phyloP scores from a whole-genome alignment of 306 rosid genomes.

The Albizia julibrissin region DNA sequence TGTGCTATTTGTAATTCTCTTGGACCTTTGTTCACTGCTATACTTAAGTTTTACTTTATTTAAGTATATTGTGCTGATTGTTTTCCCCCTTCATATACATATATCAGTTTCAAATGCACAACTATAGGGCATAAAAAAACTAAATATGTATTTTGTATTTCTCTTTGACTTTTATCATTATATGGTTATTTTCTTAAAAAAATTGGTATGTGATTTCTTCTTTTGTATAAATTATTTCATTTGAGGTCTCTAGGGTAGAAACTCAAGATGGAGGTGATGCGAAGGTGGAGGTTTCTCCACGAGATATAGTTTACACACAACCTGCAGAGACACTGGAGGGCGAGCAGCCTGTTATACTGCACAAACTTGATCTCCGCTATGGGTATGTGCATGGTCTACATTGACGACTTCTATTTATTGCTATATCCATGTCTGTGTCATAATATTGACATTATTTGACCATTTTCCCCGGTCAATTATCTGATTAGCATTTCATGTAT shows the following conservation, averaged over 20 bases:
- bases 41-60: slow-evolving; percentile 12
- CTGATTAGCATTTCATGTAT: slow-evolving; percentile 15
- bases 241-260: slow-evolving; percentile 77
- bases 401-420: slow-evolving; percentile 20
- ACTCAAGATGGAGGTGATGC: slow-evolving; percentile 99
- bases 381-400: slow-evolving; percentile 59
- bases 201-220: slow-evolving; percentile 19
- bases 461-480: neutral
- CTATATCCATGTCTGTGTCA: neutral
- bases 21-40: slow-evolving; percentile 24
- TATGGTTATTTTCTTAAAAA: neutral
- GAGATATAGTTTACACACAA: slow-evolving; percentile 87
- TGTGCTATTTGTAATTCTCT: slow-evolving; percentile 18
- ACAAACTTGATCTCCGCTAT: slow-evolving; percentile 95
- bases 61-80: neutral
- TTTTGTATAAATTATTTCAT: slow-evolving; percentile 26
- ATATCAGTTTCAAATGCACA: slow-evolving; percentile 17
- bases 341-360: slow-evolving; percentile 67
- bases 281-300: slow-evolving; percentile 90
- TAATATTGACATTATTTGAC: slow-evolving; percentile 1
- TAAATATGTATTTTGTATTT: neutral
- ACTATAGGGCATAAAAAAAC: neutral
- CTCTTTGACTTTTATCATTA: neutral
- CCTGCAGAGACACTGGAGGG: slow-evolving; percentile 76
- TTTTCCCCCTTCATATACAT: slow-evolving; percentile 23